These are phyloP conservation scores for Arthrinium phaeospermum DNA, from an alignment of 2,329 filamentous ascomycete species.

Conservation along the genomic window DNA sequence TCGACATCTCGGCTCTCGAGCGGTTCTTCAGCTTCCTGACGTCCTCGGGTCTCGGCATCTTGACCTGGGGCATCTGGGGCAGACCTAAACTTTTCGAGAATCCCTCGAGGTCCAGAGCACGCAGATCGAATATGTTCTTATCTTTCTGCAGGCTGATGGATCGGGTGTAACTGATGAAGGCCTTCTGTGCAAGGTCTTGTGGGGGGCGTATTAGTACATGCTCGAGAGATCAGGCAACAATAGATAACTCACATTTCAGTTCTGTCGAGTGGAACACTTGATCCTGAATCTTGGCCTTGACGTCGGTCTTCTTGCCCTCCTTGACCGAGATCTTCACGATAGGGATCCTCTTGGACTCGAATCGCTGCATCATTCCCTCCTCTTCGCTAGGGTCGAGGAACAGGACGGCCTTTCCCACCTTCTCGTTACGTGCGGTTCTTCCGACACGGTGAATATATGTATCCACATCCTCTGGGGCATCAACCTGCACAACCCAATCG, in stretches of 20 bases:
- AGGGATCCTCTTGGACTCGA: constrained; percentile 89
- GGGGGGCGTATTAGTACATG: constrained; percentile 62
- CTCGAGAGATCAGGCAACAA: too few relatives aligned
- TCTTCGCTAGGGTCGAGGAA: constrained; percentile 95
- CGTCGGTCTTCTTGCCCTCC: constrained; percentile 85
- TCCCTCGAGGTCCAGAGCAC: constrained; percentile 82
- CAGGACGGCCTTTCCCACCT: constrained; percentile 83
- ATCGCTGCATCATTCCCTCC: constrained; percentile 82
- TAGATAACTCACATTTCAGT: neutral
- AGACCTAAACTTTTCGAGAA: constrained; percentile 86
- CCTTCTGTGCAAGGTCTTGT: constrained; percentile 95
- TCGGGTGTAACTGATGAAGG: constrained; percentile 87
- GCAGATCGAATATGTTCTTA: constrained; percentile 87
- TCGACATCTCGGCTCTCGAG: constrained; percentile 70
- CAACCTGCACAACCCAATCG: constrained; percentile 98
- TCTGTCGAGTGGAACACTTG: constrained; percentile 91
- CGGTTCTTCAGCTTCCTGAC: constrained; percentile 88
- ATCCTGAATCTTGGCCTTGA: constrained; percentile 85
- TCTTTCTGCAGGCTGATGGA: constrained; percentile 89
- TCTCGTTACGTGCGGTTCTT: constrained; percentile 90
- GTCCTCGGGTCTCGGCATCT: constrained; percentile 89
- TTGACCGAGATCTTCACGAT: constrained; percentile 86
- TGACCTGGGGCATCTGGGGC: constrained; percentile 90
- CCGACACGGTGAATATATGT: constrained; percentile 98
- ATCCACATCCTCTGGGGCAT: constrained; percentile 94